These are phyloP conservation scores for Leccinum ochraceum DNA, from an alignment of 768 basidiomycete genomes.

Conservation along the genomic window DNA sequence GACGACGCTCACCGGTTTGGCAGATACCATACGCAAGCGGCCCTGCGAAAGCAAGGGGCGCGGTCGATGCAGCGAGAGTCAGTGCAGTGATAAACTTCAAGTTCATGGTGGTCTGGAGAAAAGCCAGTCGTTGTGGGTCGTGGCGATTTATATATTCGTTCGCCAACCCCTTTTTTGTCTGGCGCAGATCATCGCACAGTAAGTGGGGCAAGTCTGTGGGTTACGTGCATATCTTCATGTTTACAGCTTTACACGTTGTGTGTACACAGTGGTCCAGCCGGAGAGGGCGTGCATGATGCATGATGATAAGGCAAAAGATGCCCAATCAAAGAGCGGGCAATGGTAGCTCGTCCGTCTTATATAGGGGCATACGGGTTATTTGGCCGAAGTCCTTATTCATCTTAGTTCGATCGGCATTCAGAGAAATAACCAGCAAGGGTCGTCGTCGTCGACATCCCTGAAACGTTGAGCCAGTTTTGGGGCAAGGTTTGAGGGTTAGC, in stretches of 20 bases:
- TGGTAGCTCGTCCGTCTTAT: neutral
- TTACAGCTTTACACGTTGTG: neutral
- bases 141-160: conserved; percentile 5
- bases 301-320: neutral
- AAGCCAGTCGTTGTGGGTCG: neutral
- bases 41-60: conserved; percentile 17
- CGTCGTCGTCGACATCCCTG: too few relatives aligned
- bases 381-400: neutral
- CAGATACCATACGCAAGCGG: conserved; percentile 26
- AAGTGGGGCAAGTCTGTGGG: conserved; percentile 1
- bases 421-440: too few relatives aligned
- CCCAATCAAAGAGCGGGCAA: conserved; percentile 17
- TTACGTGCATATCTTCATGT: neutral
- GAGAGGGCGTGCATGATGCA: conserved; percentile 16
- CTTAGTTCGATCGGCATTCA: too few relatives aligned
- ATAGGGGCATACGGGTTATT: neutral
- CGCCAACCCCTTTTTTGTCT: neutral
- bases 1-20: conserved; percentile 22
- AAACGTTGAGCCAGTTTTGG: too few relatives aligned
- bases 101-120: conserved; percentile 23
- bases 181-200: conserved; percentile 10
- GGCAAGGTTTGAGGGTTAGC: too few relatives aligned
- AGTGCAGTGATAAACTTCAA: conserved; percentile 22
- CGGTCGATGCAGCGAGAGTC: conserved; percentile 15
- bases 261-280: neutral